phyloP scores from a whole-genome alignment of 2,329 filamentous ascomycete species.

The Epichloe sylvatica region DNA sequence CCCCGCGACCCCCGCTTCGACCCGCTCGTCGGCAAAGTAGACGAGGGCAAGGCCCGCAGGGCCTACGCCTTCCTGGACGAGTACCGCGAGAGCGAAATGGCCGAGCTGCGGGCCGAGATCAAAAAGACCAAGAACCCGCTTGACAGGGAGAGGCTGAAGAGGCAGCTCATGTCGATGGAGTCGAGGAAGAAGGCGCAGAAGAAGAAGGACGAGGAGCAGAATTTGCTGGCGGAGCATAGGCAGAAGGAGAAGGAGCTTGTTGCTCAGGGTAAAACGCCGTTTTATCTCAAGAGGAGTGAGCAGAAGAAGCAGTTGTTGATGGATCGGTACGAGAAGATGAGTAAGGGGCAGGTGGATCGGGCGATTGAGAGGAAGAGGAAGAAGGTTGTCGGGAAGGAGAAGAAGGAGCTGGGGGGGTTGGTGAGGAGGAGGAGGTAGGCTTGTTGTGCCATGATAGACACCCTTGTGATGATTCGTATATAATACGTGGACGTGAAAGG shows the following conservation, averaged over 20 bases:
- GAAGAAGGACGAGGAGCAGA: conserved; percentile 54
- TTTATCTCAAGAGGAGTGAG: conserved; percentile 84
- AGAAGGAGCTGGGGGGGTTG: conserved; percentile 48
- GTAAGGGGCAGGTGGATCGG: conserved; percentile 69
- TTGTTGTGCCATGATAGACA: no score
- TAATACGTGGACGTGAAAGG: no score
- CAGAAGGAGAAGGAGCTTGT: conserved; percentile 73
- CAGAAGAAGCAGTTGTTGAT: conserved; percentile 74
- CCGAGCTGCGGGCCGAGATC: conserved; percentile 54
- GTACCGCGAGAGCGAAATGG: conserved; percentile 75
- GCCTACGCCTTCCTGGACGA: conserved; percentile 82
- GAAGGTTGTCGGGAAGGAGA: conserved; percentile 78
- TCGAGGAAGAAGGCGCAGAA: conserved; percentile 58
- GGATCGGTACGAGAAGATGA: conserved; percentile 71
- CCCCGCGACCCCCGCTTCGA: conserved; percentile 83
- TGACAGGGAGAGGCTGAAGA: conserved; percentile 57
- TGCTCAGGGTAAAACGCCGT: conserved; percentile 79
- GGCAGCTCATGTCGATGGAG: conserved; percentile 63
- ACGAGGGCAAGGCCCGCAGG: conserved; percentile 46
- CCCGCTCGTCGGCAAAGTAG: conserved; percentile 32
- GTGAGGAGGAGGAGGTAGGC: conserved; percentile 13
- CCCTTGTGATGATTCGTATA: no score
- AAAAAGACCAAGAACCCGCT: conserved; percentile 49
- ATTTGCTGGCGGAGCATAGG: conserved; percentile 61
- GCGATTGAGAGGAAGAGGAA: conserved; percentile 77